Conservation (phyloP, 139 green algal genomes). For the Microglena sp. region DNA sequence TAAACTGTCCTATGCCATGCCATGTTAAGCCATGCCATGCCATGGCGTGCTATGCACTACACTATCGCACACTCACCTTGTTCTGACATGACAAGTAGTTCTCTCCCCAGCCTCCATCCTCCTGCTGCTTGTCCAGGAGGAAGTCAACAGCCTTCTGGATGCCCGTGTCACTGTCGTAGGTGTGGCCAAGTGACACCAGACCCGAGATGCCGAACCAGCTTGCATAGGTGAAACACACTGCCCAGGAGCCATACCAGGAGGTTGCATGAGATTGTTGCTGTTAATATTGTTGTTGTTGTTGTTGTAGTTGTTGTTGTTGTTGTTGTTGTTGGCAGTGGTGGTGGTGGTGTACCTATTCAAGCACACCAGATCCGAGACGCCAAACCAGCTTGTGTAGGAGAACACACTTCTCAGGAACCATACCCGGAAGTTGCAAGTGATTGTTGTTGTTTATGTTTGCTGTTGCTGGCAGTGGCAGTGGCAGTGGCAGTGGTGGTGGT, state of each 20-base stretch:
- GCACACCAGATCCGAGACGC: conserved; percentile 61
- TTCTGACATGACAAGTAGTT: conserved; percentile 94
- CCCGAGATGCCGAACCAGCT: conserved; percentile 89
- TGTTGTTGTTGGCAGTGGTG: too few relatives aligned
- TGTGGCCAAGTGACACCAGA: conserved; percentile 61
- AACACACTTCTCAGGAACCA: conserved; percentile 98
- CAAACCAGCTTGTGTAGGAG: conserved; percentile 98
- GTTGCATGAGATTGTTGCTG: too few relatives aligned
- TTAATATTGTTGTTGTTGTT: too few relatives aligned
- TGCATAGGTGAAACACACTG: conserved; percentile 98
- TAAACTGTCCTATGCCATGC: too few relatives aligned
- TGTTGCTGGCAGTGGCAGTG: too few relatives aligned
- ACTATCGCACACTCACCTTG: conserved; percentile 59
- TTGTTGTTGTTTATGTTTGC: too few relatives aligned
- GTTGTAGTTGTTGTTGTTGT: too few relatives aligned
- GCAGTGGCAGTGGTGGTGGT: too few relatives aligned
- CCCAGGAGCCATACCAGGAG: conserved; percentile 92
- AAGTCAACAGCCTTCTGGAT: conserved; percentile 45
- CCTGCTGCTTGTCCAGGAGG: conserved; percentile 76
- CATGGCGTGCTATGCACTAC: too few relatives aligned
- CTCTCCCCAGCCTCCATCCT: conserved; percentile 93
- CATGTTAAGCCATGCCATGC: too few relatives aligned
- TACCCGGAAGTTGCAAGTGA: too few relatives aligned
- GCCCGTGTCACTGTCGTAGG: conserved; percentile 35
- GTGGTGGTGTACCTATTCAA: too few relatives aligned